Percentiles rank a stretch among this genome's conserved stretches.
These are phyloP conservation scores for Psilocybe cyanescens DNA, from an alignment of 768 basidiomycete genomes.

Conservation along the genomic window DNA sequence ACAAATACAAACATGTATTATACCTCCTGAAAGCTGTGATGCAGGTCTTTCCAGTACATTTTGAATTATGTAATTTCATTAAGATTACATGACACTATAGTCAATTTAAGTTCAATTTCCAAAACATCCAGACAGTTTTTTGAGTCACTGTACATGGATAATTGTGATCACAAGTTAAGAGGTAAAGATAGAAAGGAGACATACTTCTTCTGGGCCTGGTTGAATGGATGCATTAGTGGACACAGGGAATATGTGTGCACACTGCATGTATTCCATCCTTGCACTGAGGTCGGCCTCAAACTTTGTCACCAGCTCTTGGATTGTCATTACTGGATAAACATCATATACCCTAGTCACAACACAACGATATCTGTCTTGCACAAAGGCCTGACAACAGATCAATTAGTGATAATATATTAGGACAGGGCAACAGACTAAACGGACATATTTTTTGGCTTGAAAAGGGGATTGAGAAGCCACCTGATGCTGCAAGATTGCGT, in stretches of 20 bases:
- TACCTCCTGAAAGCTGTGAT: too few relatives aligned
- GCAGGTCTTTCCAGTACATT: too few relatives aligned
- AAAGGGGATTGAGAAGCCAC: constrained; percentile 18
- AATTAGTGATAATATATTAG: neutral
- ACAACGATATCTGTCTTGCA: constrained; percentile 39
- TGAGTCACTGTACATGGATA: neutral
- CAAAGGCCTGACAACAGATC: constrained; percentile 30
- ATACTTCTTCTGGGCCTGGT: constrained; percentile 22
- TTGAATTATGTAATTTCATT: too few relatives aligned
- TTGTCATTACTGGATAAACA: neutral
- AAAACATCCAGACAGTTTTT: too few relatives aligned
- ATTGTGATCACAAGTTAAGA: constrained; percentile 7
- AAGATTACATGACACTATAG: too few relatives aligned
- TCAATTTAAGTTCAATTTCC: too few relatives aligned
- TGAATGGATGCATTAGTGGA: constrained; percentile 23
- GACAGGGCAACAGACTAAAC: neutral
- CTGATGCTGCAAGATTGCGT: constrained; percentile 15
- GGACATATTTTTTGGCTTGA: constrained; percentile 18
- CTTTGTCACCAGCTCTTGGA: constrained; percentile 16
- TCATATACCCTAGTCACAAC: constrained; percentile 33
- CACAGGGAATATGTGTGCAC: constrained; percentile 33
- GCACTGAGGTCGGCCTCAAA: constrained; percentile 1
- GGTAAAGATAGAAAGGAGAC: constrained; percentile 1
- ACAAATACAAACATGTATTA: too few relatives aligned
- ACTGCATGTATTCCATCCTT: constrained; percentile 13